Percentiles rank a stretch among this genome's conserved stretches.
phyloP scores from a whole-genome alignment of 371 early-diverging fungal species.

The Rhizopus stolonifer region DNA sequence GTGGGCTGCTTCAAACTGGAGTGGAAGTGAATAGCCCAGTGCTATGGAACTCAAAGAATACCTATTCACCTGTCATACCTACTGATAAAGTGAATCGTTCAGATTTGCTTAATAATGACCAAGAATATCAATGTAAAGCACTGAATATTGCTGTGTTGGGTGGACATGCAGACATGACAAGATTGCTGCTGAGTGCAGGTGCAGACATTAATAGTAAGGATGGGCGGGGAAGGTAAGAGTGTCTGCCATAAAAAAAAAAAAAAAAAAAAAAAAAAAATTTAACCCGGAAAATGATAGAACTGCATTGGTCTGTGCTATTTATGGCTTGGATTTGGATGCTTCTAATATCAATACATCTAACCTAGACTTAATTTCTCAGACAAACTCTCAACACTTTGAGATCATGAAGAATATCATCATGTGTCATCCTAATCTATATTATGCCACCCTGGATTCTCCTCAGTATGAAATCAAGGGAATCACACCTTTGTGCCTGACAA shows the following conservation, averaged over 20 bases:
- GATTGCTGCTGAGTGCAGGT: slow-evolving; percentile 58
- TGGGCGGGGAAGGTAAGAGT: slow-evolving; percentile 65
- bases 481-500: slow-evolving; percentile 73
- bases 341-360: slow-evolving; percentile 60
- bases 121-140: slow-evolving; percentile 58
- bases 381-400: slow-evolving; percentile 54
- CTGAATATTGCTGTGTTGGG: slow-evolving; percentile 71
- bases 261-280: background rate
- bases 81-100: slow-evolving; percentile 28
- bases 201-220: slow-evolving; percentile 67
- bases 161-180: slow-evolving; percentile 62
- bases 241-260: background rate
- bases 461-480: slow-evolving; percentile 70
- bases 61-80: slow-evolving; percentile 45
- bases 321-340: slow-evolving; percentile 57
- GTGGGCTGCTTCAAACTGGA: slow-evolving; percentile 42
- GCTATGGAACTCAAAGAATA: slow-evolving; percentile 50
- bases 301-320: slow-evolving; percentile 57
- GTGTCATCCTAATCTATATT: slow-evolving; percentile 54
- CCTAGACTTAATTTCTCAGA: slow-evolving; percentile 57
- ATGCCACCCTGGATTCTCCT: slow-evolving; percentile 60
- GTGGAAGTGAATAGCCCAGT: slow-evolving; percentile 56
- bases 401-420: slow-evolving; percentile 60
- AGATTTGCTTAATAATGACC: slow-evolving; percentile 34
- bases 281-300: slow-evolving; percentile 37